These are phyloP conservation scores for Claviceps monticola DNA, from an alignment of 2,329 filamentous ascomycete species.

Conservation along the genomic window DNA sequence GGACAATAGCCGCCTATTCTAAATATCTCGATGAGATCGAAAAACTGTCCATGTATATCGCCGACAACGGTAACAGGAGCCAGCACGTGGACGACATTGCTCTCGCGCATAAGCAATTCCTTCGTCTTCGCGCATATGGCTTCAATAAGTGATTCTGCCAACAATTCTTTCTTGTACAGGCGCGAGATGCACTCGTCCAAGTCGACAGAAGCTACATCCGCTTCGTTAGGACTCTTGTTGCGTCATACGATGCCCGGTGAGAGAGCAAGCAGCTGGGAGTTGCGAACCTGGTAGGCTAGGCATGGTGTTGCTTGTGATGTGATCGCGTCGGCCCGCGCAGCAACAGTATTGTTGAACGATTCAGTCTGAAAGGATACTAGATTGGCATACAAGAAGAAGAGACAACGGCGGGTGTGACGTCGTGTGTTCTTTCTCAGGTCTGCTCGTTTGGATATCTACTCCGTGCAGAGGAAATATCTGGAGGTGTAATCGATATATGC, in stretches of 20 bases:
- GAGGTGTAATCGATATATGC: constrained; percentile 20
- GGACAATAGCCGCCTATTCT: constrained; percentile 95
- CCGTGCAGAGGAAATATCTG: constrained; percentile 22
- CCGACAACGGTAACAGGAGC: constrained; percentile 95
- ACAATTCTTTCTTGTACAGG: constrained; percentile 90
- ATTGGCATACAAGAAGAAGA: background rate
- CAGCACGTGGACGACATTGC: constrained; percentile 94
- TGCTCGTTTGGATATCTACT: constrained; percentile 19
- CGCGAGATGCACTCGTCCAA: constrained; percentile 96
- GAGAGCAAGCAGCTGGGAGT: background rate
- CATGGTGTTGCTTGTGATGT: constrained; percentile 25
- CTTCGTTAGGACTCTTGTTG: background rate
- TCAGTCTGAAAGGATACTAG: too few species aligned
- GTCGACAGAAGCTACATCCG: constrained; percentile 69
- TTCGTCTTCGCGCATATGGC: constrained; percentile 99
- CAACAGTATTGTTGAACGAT: too few species aligned
- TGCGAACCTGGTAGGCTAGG: constrained; percentile 41
- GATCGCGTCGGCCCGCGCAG: background rate
- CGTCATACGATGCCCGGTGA: background rate
- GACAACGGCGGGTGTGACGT: background rate
- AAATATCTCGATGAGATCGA: constrained; percentile 98
- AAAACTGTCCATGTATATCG: constrained; percentile 98
- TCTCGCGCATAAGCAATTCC: constrained; percentile 97
- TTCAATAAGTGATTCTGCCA: constrained; percentile 95
- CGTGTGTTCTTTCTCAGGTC: background rate